Base-by-base conservation (phyloP, 305 asterid genomes). In the Fraxinus greggii region DNA sequence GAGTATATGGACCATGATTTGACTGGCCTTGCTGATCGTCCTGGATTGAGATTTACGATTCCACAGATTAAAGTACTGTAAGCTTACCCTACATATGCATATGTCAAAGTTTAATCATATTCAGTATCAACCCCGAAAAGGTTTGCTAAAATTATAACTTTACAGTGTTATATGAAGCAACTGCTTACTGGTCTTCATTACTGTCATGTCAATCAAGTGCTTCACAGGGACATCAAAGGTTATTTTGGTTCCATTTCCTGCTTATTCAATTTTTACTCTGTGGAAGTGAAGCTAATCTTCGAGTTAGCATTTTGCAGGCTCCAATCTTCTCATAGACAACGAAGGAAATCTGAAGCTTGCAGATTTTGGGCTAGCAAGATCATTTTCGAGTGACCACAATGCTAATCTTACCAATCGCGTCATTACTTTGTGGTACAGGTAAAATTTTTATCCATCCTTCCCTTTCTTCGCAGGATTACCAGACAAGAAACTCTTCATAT, bases 1-100 rank as follows among this genome's bases (percentile, higher is more conserved):
- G 99, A 95, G 90, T 95, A 95, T 87, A 95, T 95, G 98, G 98
- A 95, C 86, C 99, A 94, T 81, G 99, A 95, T 86, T 87, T 95
- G 85, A 94, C 98, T 79, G 99, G 98, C 86, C 99, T 95, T 78
- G 90, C 98, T 32, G 97, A 95, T 91, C 97, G 98, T 78, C 99
- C 99, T 79, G 99, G 99, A 75, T 81, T 95, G 88, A 90, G 96
- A 89, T 95, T 95, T 89, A 86, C 97, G 17, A 88, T 95, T 85
- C 97, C 98, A 3, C 99, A 95, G 83, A 95, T 95, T 77, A 95
- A 95, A 87, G 99, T 94, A 94, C 84, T 48, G 81, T 77, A 67
- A 82, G 78, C 87, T 75, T 85, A 80, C 32, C 82, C 73, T 26
- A 24, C 33, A 28, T 65, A 26, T 32, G 8, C 79, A 33, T 31